Conservation (phyloP, 495 filamentous ascomycete genomes). For the Hypoxylon subgilvum region DNA sequence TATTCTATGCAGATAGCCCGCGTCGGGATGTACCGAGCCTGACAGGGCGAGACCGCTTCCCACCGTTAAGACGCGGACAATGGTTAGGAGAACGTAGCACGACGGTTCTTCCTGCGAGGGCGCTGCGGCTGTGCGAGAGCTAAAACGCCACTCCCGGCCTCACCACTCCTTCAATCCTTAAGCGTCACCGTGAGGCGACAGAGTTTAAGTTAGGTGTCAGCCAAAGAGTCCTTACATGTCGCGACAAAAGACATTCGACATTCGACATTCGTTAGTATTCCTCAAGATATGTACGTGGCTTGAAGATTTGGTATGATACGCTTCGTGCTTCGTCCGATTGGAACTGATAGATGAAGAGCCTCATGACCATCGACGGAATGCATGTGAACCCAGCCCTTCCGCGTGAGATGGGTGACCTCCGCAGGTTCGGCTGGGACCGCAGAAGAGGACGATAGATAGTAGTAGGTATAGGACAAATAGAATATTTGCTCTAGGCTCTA, state of each 20-base stretch:
- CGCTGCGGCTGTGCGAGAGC: conserved; percentile 16
- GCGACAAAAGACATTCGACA: too few relatives aligned
- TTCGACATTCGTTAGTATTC: conserved; percentile 12
- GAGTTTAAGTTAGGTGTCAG: conserved; percentile 23
- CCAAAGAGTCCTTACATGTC: conserved; percentile 4
- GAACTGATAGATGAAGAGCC: neutral
- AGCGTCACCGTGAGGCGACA: conserved; percentile 6
- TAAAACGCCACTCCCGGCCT: conserved; percentile 2
- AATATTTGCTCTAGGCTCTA: too few relatives aligned
- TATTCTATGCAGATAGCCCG: conserved; percentile 16
- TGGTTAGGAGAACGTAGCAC: too few relatives aligned
- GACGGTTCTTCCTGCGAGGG: too few relatives aligned
- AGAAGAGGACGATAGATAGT: too few relatives aligned
- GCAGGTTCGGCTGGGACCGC: too few relatives aligned
- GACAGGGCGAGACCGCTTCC: conserved; percentile 13
- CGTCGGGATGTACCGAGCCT: conserved; percentile 35
- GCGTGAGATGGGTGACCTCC: too few relatives aligned
- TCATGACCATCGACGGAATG: neutral
- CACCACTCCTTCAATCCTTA: neutral
- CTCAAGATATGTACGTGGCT: neutral
- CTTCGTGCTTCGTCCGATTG: conserved; percentile 14
- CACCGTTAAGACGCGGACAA: neutral
- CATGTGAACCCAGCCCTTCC: neutral
- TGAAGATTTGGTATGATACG: conserved; percentile 1
- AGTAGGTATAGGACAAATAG: too few relatives aligned